These are phyloP conservation scores for Adansonia madagascariensis DNA, from an alignment of 441 rosid genomes.

Conservation along the genomic window DNA sequence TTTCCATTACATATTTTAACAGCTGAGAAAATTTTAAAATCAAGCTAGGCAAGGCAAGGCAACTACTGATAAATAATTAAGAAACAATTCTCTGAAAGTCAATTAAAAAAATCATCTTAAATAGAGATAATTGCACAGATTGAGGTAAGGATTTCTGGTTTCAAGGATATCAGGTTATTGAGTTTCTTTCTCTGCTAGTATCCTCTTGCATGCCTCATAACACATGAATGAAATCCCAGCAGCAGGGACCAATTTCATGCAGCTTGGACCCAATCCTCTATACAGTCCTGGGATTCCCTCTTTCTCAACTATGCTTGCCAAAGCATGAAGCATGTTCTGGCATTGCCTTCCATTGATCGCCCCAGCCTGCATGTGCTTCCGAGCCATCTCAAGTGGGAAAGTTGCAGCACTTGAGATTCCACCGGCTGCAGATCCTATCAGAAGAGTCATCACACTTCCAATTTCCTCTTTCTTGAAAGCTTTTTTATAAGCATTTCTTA, in stretches of 20 bases:
- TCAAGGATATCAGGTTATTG: not conserved
- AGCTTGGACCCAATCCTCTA: conserved; percentile 93
- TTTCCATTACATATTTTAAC: too few species aligned
- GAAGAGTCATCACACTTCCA: conserved; percentile 86
- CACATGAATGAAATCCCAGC: conserved; percentile 99
- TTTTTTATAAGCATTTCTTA: conserved; percentile 71
- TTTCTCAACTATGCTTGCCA: conserved; percentile 70
- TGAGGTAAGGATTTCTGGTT: not conserved
- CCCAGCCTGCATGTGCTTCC: conserved; percentile 98
- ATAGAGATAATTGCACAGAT: not conserved
- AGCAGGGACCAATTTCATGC: conserved; percentile 98
- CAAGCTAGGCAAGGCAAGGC: not conserved
- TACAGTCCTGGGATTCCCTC: conserved; percentile 83
- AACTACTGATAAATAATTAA: not conserved
- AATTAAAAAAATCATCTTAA: not conserved
- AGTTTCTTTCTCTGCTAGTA: conserved; percentile 63
- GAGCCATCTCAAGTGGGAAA: conserved; percentile 95
- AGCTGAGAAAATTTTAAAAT: too few species aligned
- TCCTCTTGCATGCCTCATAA: conserved; percentile 90
- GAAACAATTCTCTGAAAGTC: not conserved
- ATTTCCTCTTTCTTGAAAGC: conserved; percentile 76
- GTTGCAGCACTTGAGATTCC: conserved; percentile 92
- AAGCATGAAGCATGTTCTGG: conserved; percentile 79
- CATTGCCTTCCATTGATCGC: conserved; percentile 84
- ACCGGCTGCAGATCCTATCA: conserved; percentile 93